Base-by-base conservation (phyloP, 129 eudicot genomes). In the Lonicera japonica region DNA sequence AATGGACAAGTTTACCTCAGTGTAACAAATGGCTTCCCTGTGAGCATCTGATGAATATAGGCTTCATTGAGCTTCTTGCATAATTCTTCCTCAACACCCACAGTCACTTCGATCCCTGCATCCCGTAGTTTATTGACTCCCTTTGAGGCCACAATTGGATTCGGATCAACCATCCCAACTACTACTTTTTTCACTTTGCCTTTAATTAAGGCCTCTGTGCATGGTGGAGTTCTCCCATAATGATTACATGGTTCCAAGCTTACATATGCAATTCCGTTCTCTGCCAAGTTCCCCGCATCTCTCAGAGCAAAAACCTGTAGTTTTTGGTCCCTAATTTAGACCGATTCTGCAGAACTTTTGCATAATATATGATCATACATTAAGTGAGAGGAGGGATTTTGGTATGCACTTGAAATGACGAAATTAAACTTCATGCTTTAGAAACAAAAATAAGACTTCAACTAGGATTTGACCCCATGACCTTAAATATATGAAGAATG, bases 121-220 rank as follows among this genome's bases (percentile, higher is more conserved):
- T 79, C 83, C 79, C 69, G 67, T 16, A 94, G 80, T 69, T 54
- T 94, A 47, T 79, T 73, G 45, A 94, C 80, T 17, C 96, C 99
- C 47, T 75, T 76, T 43, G 99, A 94, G 15, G 91, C 91, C n/a
- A 94, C 99, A 67, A 94, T 72, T 0, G 99, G 95, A 72, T 94
- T 94, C 15, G 92, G 99, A 70, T 94, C 99, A 39, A 94, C 96
- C 99, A 88, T 94, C 41, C 99, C 99, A 29, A 94, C 82, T 64
- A 94, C 99, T 43, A 88, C 96, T 21, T 70, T 85, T 72, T 79
- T 85, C 68, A 94, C 83, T 81, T 83, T 83, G 36, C 96, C 96
- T 73, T 87, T 87, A 53, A 92, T 76, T 20, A 92, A 68, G 50
- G 98, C 98, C 78, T 92, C 96, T 16, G 88, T 71, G 57, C 98